Percentiles rank a stretch among this genome's conserved stretches.
Conservation (phyloP, 1,284 basidiomycete species). For the Malassezia japonica region DNA sequence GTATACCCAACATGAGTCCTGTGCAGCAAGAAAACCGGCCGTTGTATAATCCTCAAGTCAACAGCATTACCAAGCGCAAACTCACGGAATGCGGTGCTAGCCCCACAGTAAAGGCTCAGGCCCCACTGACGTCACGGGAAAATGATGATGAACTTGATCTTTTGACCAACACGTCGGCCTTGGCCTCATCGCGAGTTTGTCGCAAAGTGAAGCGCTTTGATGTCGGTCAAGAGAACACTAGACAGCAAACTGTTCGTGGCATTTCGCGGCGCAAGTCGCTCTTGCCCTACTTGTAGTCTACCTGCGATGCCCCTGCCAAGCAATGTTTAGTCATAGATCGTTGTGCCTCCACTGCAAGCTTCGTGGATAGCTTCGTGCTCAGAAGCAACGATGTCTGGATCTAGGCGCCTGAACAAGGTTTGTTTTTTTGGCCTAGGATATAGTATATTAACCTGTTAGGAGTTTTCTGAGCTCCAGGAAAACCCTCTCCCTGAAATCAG, state of each 20-base stretch:
- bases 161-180: background rate
- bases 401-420: conserved; percentile 9
- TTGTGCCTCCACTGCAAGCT: background rate
- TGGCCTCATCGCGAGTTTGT: background rate
- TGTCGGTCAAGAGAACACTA: background rate
- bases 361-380: background rate
- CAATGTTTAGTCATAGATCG: background rate
- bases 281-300: background rate
- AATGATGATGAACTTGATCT: conserved; percentile 13
- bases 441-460: background rate
- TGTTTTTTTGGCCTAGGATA: background rate
- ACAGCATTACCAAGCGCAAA: no score
- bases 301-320: background rate
- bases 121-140: no score
- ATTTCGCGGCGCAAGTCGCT: background rate
- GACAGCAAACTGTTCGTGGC: no score
- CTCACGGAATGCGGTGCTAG: no score
- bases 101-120: no score
- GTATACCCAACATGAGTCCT: background rate
- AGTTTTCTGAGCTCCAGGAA: conserved; percentile 7
- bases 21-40: no score
- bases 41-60: no score
- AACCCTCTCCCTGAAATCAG: conserved; percentile 4
- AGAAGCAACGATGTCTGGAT: conserved; percentile 5
- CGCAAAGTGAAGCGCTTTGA: conserved; percentile 11